Evolutionary conservation across 2,329 filamentous ascomycete genomes (phyloP).

Genomic region (Diaporthe destruens): DNA sequence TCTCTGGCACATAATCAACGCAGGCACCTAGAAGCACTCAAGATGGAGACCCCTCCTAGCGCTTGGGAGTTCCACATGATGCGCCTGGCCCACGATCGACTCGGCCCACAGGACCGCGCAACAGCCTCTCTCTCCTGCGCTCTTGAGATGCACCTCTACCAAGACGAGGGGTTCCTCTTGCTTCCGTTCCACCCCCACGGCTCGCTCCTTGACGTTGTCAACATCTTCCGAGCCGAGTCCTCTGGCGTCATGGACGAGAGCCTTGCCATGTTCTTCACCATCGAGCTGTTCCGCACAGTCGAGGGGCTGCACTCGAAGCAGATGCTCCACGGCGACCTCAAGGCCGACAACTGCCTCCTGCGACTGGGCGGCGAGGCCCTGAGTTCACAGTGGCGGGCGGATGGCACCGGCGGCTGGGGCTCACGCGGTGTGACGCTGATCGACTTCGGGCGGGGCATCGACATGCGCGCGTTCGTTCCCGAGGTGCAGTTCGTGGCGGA

Average conservation of each 20-base stretch:
- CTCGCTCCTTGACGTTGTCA: conserved; percentile 94
- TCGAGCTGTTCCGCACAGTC: conserved; percentile 91
- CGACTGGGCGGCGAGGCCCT: conserved; percentile 76
- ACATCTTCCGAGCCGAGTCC: conserved; percentile 80
- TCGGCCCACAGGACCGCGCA: conserved; percentile 78
- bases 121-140: conserved; percentile 83
- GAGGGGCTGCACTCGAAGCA: conserved; percentile 85
- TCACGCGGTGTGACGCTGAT: conserved; percentile 87
- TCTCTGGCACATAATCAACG: conserved; percentile 65
- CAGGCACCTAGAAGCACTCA: conserved; percentile 82
- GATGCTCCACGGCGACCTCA: conserved; percentile 92
- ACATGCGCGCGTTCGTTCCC: conserved; percentile 85
- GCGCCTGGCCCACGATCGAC: conserved; percentile 80
- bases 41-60: conserved; percentile 91
- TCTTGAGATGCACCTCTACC: conserved; percentile 92
- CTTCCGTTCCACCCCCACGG: conserved; percentile 91
- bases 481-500: conserved; percentile 92
- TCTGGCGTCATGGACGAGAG: conserved; percentile 87
- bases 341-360: conserved; percentile 94
- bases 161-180: conserved; percentile 89
- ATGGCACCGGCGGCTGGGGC: conserved; percentile 83
- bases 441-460: conserved; percentile 94
- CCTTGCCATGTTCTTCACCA: conserved; percentile 93
- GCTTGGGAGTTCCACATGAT: conserved; percentile 99
- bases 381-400: conserved; percentile 75